Percentiles rank a stretch among this genome's conserved stretches.
Conservation (phyloP, 345 rosid species). For the Noccaea bulbosa region DNA sequence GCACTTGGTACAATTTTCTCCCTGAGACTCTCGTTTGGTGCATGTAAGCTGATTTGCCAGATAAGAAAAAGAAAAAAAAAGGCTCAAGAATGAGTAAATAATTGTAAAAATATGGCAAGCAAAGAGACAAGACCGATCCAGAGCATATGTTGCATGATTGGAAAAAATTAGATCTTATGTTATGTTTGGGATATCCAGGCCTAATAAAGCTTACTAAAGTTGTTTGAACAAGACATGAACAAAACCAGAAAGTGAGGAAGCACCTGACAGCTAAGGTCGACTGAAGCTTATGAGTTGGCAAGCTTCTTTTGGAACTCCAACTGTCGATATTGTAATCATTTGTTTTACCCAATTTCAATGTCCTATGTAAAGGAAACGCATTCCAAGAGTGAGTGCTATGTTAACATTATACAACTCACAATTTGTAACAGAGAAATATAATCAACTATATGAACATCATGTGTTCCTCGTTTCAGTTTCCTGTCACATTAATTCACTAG, state of each 20-base stretch:
- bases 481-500: neutral
- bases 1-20: conserved; percentile 96
- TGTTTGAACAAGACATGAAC: too few relatives aligned
- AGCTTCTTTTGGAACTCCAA: conserved; percentile 96
- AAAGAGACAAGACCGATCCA: neutral
- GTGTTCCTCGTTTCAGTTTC: conserved; percentile 5
- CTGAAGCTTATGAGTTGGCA: conserved; percentile 90
- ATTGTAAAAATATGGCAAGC: neutral
- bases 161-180: neutral
- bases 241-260: conserved; percentile 22
- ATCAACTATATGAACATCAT: neutral
- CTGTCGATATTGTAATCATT: conserved; percentile 96
- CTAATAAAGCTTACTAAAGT: too few relatives aligned
- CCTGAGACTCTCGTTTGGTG: conserved; percentile 87
- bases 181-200: neutral
- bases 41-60: conserved; percentile 68
- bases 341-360: conserved; percentile 93
- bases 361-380: conserved; percentile 57
- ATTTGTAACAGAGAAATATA: neutral
- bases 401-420: neutral
- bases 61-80: too few relatives aligned
- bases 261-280: conserved; percentile 97
- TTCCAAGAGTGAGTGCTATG: conserved; percentile 13
- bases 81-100: conserved; percentile 16
- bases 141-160: too few relatives aligned